Percentiles rank a stretch among this genome's conserved stretches.
Evolutionary conservation across 345 rosid genomes (phyloP).

Genomic region (Conringia planisiliqua): DNA sequence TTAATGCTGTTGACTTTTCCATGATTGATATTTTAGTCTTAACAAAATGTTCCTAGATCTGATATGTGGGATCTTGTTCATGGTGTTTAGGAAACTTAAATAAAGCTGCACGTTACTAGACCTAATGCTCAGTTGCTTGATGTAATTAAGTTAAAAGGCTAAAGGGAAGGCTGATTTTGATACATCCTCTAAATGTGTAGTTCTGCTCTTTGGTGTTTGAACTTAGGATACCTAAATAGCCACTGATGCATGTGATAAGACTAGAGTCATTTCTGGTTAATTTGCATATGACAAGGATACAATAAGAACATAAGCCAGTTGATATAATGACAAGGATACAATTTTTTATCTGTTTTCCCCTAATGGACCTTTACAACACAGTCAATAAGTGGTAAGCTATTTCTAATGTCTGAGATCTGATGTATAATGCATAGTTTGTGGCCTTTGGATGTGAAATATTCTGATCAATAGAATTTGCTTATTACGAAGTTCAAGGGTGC

Average conservation of each 20-base stretch:
- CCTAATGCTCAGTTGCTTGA: too few relatives aligned
- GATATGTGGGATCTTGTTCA: neutral
- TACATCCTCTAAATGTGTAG: neutral
- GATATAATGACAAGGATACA: neutral
- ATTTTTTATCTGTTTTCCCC: neutral
- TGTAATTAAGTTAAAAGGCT: neutral
- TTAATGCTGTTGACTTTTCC: neutral
- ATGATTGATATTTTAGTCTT: neutral
- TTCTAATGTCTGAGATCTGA: neutral
- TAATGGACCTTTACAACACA: neutral
- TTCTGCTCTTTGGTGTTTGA: neutral
- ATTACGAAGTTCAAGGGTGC: neutral
- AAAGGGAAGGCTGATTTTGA: neutral
- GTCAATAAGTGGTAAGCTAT: neutral
- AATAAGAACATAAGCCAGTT: too few relatives aligned
- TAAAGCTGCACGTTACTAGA: neutral
- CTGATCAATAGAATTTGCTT: neutral
- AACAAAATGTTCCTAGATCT: neutral
- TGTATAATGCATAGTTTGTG: neutral
- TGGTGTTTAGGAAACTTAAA: neutral
- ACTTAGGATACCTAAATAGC: neutral
- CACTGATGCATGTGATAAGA: neutral
- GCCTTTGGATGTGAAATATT: neutral
- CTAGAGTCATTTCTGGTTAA: neutral
- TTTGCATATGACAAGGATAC: neutral